Evolutionary conservation across 73 alveolate species (phyloP), one percentile per base, ranked within the genome.

Genomic region (Paramecium primaurelia): DNA sequence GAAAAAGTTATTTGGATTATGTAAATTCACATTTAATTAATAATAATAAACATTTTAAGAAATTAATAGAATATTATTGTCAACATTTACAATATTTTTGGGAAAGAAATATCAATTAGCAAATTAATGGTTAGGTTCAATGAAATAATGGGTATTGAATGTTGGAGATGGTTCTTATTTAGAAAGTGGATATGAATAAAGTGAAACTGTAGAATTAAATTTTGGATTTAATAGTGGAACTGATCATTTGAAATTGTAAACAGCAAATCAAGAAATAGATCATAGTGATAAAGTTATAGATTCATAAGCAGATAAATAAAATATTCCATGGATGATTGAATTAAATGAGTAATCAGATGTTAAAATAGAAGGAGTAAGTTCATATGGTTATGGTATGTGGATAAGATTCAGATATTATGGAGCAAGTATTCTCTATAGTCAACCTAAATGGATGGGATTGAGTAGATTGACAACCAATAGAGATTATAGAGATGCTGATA

Each of bases 391-490:
- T 47, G 91, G 91, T 0, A 32, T 44, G 44, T 80, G 91, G 91
- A 45, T 32, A 25, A 80, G 91, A 80, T 80, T 80, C 16, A 80
- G 91, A 80, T 80, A 20, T 25, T 80, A 80, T 47, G 73, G 91
- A 10, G 6, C 20, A 1, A 12, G 47, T 10, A 40, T 44, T 45
- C 18, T 80, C 16, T 80, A 20, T 12, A 45, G 44, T 25, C 51
- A 80, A 80, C 91, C 91, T 45, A 80, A 80, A 80, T 80, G 91
- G 91, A 80, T 80, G 91, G 77, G 64, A 14, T 28, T 80, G 54
- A 28, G 64, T 22, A 20, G 73, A 18, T 80, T 80, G 49, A 75
- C 88, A 38, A 75, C 60, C 2, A 75, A 75, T 75, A 75, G 60
- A 75, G 60, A 75, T 18, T 75, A 38, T 36, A 42, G 58, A 25